Evolutionary conservation across 2,329 filamentous ascomycete species (phyloP).

Genomic region (Ambrosiella xylebori): DNA sequence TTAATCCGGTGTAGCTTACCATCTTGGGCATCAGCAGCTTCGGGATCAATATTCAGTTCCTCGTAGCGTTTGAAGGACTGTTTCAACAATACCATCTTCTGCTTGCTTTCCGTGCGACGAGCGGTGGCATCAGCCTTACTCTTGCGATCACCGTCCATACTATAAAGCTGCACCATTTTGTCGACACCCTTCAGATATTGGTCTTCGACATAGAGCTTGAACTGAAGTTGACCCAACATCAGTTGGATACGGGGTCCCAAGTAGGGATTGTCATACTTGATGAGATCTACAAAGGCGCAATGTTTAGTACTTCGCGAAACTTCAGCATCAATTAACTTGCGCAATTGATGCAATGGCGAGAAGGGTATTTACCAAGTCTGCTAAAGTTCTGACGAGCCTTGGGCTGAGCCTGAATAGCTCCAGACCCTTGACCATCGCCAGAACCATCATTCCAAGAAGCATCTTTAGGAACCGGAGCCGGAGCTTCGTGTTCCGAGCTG

Average conservation of each 20-base stretch:
- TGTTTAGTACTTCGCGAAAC: background rate
- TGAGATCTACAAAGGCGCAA: constrained; percentile 48
- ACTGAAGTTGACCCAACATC: constrained; percentile 96
- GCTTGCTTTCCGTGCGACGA: constrained; percentile 81
- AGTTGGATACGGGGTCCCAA: constrained; percentile 94
- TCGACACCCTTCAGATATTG: constrained; percentile 98
- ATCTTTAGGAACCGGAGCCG: constrained; percentile 61
- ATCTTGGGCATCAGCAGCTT: constrained; percentile 59
- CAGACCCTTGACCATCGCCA: constrained; percentile 43
- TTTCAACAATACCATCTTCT: constrained; percentile 91
- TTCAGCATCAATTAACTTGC: background rate
- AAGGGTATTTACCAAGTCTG: constrained; percentile 61
- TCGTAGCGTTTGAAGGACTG: constrained; percentile 94
- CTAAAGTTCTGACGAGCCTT: constrained; percentile 80
- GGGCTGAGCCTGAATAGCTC: constrained; percentile 33
- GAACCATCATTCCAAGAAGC: constrained; percentile 50
- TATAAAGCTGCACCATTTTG: constrained; percentile 96
- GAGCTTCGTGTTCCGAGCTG: constrained; percentile 32
- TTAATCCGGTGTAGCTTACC: constrained; percentile 36
- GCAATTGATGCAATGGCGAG: background rate
- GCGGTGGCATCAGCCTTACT: constrained; percentile 86
- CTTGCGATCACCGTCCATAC: constrained; percentile 93
- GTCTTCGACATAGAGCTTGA: constrained; percentile 96
- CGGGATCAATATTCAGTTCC: constrained; percentile 88
- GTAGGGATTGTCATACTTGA: constrained; percentile 95